These are phyloP conservation scores for Akanthomyces lecanii DNA, from an alignment of 2,329 filamentous ascomycete genomes.

Conservation along the genomic window DNA sequence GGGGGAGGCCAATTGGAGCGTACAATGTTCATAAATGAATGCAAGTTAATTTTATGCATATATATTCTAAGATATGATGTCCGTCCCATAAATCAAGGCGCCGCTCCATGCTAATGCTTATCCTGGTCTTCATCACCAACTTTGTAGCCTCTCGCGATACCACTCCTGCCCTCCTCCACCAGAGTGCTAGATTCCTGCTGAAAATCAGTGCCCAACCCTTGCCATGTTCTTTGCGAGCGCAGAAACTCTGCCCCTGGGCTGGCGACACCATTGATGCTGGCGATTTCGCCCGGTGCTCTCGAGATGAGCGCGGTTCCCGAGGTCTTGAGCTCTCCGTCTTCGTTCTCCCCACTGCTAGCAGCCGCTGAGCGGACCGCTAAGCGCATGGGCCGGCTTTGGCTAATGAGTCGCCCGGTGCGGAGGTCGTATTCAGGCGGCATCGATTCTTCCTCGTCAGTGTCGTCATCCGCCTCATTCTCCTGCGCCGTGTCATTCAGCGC, in stretches of 20 bases:
- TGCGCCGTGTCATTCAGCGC: constrained; percentile 16
- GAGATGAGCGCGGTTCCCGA: constrained; percentile 48
- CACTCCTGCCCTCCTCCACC: constrained; percentile 81
- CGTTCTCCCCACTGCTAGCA: constrained; percentile 16
- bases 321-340: constrained; percentile 21
- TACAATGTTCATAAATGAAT: background rate
- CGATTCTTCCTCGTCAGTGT: constrained; percentile 62
- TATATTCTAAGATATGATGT: background rate
- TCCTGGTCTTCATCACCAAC: constrained; percentile 54
- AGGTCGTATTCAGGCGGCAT: constrained; percentile 89
- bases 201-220: constrained; percentile 85
- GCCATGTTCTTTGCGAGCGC: constrained; percentile 80
- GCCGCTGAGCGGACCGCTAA: constrained; percentile 12
- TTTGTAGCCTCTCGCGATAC: constrained; percentile 83
- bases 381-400: constrained; percentile 71
- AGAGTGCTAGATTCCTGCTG: constrained; percentile 55
- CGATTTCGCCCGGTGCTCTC: constrained; percentile 61
- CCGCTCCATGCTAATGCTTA: constrained; percentile 26
- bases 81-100: background rate
- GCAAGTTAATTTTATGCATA: background rate
- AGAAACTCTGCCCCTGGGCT: constrained; percentile 90
- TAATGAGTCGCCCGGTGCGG: constrained; percentile 78
- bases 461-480: constrained; percentile 28
- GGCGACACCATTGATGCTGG: constrained; percentile 76
- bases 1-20: no score